Base-by-base conservation (phyloP, 2,329 filamentous ascomycete species). In the Botrytis galanthina region DNA sequence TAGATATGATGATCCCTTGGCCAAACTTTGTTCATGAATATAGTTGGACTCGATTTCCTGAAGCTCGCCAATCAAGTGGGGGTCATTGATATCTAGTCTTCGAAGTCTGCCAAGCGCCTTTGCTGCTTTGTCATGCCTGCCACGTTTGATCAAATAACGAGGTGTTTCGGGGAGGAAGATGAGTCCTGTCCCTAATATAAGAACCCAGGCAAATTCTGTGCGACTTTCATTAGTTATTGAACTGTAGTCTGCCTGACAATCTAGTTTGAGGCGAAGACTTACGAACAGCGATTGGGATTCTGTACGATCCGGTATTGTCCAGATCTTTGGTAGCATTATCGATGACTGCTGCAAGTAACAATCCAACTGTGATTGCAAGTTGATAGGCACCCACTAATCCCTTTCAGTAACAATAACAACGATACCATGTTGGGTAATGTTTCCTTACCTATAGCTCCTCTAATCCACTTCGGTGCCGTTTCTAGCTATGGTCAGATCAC, bases 351-450 rank as follows among this genome's bases (percentile, higher is more conserved):
- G 92, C 92, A 74, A 95, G 83, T 81, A 95, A 85, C 75, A 96
- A 84, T 83, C 93, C 93, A 76, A 94, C 87, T 74, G 92, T 94
- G 82, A 95, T 91, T 82, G 90, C 93, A 86, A 94, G 94, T 82
- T 95, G 92, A 85, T 95, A 95, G 7, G 88, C 91, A 9, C 62
- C 70, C 51, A 72, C 70, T 72, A 9, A 22, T 44, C 20, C 9
- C 44, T 35, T 20, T 72, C n/a, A 72, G 70, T 9, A 54, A 37
- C 18, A 29, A 26, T 12, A 26, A 32, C 18, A 32, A n/a, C 26
- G 1, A 26, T 22, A 32, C 8, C 14, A 18, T 26, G 14, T 32
- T 26, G 5, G 32, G 14, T 7, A 9, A 32, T 8, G 0, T 14
- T 3, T 26, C 14, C 70, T 57, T 54, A 66, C 60, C 70, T 46